Conservation (phyloP, 148 eudicot species). For the Heliamphora exappendiculata region DNA sequence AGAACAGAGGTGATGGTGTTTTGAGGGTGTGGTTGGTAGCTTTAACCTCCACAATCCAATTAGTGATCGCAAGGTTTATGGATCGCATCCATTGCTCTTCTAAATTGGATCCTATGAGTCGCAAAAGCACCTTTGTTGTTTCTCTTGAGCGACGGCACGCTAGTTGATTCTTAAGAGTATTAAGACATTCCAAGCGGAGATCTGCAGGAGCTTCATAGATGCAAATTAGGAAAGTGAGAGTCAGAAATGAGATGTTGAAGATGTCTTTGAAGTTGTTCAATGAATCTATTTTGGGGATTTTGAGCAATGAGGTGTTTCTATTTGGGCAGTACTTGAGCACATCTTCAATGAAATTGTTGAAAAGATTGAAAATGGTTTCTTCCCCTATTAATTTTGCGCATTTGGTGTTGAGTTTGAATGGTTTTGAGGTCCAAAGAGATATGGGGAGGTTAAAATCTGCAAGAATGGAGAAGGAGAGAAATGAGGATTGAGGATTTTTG, state of each 20-base stretch:
- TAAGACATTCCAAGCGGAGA: conserved; percentile 45
- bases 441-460: conserved; percentile 50
- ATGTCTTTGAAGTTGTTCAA: conserved; percentile 30
- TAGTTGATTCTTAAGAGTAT: conserved; percentile 36
- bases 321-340: conserved; percentile 56
- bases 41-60: conserved; percentile 57
- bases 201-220: conserved; percentile 79
- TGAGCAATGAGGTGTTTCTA: conserved; percentile 25
- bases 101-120: conserved; percentile 46
- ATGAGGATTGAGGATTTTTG: conserved; percentile 30
- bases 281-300: conserved; percentile 22
- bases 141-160: conserved; percentile 35
- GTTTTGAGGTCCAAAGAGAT: conserved; percentile 77
- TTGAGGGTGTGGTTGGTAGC: conserved; percentile 25
- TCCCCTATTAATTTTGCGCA: conserved; percentile 21
- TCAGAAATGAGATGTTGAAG: conserved; percentile 56
- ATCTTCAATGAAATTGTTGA: conserved; percentile 49
- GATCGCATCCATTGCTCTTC: conserved; percentile 87
- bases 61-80: conserved; percentile 67
- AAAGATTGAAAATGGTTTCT: conserved; percentile 32
- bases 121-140: conserved; percentile 39
- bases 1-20: conserved; percentile 62
- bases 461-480: conserved; percentile 37
- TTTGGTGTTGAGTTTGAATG: conserved; percentile 19
- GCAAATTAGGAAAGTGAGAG: conserved; percentile 59